Conservation (phyloP, 371 early-diverging fungal species). For the Lichtheimia ramosa region DNA sequence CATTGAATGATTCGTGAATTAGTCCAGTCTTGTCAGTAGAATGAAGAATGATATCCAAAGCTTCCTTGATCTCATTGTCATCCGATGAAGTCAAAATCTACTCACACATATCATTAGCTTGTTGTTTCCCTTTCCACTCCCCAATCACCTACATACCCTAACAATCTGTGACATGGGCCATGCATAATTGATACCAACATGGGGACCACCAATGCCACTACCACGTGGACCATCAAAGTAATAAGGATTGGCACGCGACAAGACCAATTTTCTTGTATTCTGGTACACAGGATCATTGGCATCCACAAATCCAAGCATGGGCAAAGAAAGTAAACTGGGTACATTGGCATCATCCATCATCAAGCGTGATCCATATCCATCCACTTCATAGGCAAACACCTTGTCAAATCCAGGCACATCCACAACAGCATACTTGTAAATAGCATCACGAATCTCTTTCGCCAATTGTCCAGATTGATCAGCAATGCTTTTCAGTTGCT, state of each 20-base stretch:
- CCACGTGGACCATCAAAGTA: constrained; percentile 51
- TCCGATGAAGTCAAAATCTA: constrained; percentile 28
- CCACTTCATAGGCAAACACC: constrained; percentile 59
- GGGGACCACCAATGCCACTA: constrained; percentile 68
- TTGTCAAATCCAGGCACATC: constrained; percentile 45
- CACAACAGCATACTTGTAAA: constrained; percentile 50
- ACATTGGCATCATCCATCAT: constrained; percentile 76
- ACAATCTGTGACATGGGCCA: constrained; percentile 37
- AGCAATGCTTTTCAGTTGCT: constrained; percentile 10
- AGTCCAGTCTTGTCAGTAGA: constrained; percentile 33
- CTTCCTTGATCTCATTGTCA: constrained; percentile 31
- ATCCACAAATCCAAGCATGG: constrained; percentile 58
- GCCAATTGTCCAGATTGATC: constrained; percentile 29
- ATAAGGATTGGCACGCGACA: constrained; percentile 61
- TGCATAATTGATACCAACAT: constrained; percentile 36
- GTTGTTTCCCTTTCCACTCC: not conserved
- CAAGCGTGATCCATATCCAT: constrained; percentile 63
- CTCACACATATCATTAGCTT: no score
- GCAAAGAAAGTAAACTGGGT: constrained; percentile 63
- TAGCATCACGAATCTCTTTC: constrained; percentile 54
- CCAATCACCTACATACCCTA: constrained; percentile 13
- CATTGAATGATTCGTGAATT: constrained; percentile 44
- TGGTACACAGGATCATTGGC: constrained; percentile 53
- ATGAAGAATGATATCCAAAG: constrained; percentile 28
- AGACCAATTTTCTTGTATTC: constrained; percentile 56